phyloP scores from a whole-genome alignment of 2,329 filamentous ascomycete genomes.

The Cadophora luteo-olivacea region DNA sequence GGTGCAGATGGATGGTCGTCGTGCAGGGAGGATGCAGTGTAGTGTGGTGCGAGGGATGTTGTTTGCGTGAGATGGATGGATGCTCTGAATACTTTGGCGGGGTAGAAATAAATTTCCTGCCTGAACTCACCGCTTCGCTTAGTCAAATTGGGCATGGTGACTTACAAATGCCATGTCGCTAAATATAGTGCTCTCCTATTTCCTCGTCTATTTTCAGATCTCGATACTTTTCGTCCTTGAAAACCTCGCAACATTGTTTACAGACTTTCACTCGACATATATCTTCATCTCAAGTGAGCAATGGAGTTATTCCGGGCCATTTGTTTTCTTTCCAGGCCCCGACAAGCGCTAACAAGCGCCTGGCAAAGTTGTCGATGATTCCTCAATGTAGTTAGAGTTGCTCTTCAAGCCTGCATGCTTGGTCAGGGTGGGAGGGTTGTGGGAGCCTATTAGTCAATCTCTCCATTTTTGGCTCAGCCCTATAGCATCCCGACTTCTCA shows the following conservation, averaged over 20 bases:
- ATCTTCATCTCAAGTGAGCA: constrained; percentile 8
- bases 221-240: not conserved
- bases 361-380: not conserved
- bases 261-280: not conserved
- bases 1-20: constrained; percentile 15
- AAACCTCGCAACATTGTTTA: constrained; percentile 2
- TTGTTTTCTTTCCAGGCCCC: not conserved
- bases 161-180: constrained; percentile 4
- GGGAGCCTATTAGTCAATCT: constrained; percentile 18
- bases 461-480: constrained; percentile 19
- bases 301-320: not conserved
- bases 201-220: constrained; percentile 19
- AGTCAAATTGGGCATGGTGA: constrained; percentile 11
- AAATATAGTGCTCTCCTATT: constrained; percentile 12
- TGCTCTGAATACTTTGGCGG: constrained; percentile 4
- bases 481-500: constrained; percentile 4
- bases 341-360: not conserved
- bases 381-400: constrained; percentile 4
- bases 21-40: constrained; percentile 9
- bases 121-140: constrained; percentile 9
- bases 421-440: constrained; percentile 8
- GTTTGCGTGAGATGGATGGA: constrained; percentile 1
- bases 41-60: constrained; percentile 6
- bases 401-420: constrained; percentile 22
- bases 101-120: constrained; percentile 15